These are phyloP conservation scores for Cladosporium sp. DNA, from an alignment of 2,329 filamentous ascomycete genomes.

Conservation along the genomic window DNA sequence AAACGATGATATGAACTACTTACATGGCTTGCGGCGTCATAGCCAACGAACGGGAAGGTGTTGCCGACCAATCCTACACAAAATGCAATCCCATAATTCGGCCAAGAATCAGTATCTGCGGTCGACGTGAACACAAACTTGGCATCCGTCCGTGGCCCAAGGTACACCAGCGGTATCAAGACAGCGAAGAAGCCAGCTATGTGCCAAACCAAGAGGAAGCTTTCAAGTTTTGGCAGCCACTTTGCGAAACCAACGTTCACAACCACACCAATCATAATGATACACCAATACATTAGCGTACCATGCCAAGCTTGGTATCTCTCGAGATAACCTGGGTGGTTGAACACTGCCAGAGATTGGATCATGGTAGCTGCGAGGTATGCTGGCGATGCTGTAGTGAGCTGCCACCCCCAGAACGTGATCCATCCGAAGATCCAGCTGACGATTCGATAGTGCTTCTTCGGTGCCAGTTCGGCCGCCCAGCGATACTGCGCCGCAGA, in stretches of 20 bases:
- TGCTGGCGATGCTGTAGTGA: constrained; percentile 9
- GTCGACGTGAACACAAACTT: neutral
- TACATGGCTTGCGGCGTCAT: constrained; percentile 18
- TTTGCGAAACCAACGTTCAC: constrained; percentile 14
- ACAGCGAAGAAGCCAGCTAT: constrained; percentile 8
- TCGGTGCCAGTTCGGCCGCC: constrained; percentile 47
- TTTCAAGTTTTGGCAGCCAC: constrained; percentile 37
- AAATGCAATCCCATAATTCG: constrained; percentile 13
- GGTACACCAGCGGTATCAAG: constrained; percentile 16
- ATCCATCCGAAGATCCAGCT: constrained; percentile 49
- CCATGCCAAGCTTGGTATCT: constrained; percentile 15
- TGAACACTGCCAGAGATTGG: constrained; percentile 33
- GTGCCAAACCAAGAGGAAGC: constrained; percentile 20
- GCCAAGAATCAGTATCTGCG: neutral
- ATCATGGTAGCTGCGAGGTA: constrained; percentile 21
- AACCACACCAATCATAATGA: constrained; percentile 12
- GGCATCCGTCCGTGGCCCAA: neutral
- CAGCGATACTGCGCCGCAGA: constrained; percentile 42
- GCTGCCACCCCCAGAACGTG: constrained; percentile 37
- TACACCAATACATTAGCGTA: constrained; percentile 13
- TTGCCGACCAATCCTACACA: constrained; percentile 18
- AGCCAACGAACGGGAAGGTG: constrained; percentile 18
- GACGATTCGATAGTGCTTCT: constrained; percentile 40
- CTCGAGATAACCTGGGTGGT: constrained; percentile 26
- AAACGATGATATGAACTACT: neutral